phyloP scores from a whole-genome alignment of 306 rosid species.

The Cucurbita argyrosperma region DNA sequence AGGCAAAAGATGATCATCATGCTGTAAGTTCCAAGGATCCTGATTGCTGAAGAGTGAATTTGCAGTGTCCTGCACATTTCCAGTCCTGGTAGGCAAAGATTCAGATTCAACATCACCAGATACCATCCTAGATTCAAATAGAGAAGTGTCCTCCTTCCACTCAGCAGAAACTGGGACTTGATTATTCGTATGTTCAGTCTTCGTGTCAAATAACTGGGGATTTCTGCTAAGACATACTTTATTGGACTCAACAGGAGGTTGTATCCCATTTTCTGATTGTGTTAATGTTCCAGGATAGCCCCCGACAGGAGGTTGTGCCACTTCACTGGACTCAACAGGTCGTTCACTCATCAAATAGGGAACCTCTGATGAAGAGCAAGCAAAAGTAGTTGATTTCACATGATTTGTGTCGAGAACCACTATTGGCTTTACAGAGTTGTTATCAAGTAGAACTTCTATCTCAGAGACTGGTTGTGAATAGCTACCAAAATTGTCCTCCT shows the following conservation, averaged over 20 bases:
- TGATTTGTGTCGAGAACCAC: constrained; percentile 15
- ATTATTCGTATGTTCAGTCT: constrained; percentile 5
- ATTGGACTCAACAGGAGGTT: constrained; percentile 7
- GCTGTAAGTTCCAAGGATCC: constrained; percentile 67
- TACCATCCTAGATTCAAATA: constrained; percentile 10
- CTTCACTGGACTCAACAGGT: constrained; percentile 37
- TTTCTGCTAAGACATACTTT: constrained; percentile 11
- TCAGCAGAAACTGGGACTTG: constrained; percentile 14
- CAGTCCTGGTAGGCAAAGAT: constrained; percentile 25
- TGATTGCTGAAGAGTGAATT: constrained; percentile 74
- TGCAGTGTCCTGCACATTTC: constrained; percentile 41
- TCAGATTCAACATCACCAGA: constrained; percentile 14
- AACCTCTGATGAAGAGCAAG: constrained; percentile 28
- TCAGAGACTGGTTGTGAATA: constrained; percentile 14
- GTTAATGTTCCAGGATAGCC: constrained; percentile 36
- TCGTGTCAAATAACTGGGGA: constrained; percentile 16
- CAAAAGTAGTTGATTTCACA: constrained; percentile 14
- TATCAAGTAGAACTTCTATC: constrained; percentile 30
- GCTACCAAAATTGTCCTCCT: constrained; percentile 27
- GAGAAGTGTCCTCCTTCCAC: constrained; percentile 11
- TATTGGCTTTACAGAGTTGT: constrained; percentile 17
- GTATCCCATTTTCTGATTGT: constrained; percentile 25
- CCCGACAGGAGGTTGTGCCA: constrained; percentile 33
- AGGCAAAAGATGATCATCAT: constrained; percentile 47
- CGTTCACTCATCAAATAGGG: constrained; percentile 18